phyloP scores from a whole-genome alignment of 192 early-diverging fungal genomes.

The Physocladia obscura region DNA sequence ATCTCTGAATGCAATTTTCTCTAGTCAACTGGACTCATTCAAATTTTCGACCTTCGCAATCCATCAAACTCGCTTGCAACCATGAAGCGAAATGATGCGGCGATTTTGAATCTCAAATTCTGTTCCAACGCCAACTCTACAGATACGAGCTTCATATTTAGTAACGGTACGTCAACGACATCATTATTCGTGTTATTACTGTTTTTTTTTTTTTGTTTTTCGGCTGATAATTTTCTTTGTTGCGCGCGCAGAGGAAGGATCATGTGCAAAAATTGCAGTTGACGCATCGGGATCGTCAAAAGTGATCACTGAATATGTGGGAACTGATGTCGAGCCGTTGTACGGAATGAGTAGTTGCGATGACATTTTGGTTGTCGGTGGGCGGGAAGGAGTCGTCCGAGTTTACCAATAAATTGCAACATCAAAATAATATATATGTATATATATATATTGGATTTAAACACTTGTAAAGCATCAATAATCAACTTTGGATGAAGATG shows the following conservation, averaged over 20 bases:
- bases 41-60: conserved; percentile 14
- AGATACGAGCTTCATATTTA: background rate
- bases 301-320: conserved; percentile 16
- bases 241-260: conserved; percentile 5
- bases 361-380: background rate
- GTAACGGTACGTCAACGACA: background rate
- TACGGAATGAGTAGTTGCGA: conserved; percentile 3
- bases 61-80: background rate
- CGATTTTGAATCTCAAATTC: conserved; percentile 12
- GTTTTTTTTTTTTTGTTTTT: background rate
- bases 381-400: conserved; percentile 15
- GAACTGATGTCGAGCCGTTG: conserved; percentile 23
- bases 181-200: background rate
- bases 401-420: too few relatives aligned
- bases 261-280: conserved; percentile 7
- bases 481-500: too few relatives aligned
- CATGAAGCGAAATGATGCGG: conserved; percentile 18
- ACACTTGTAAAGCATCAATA: too few relatives aligned
- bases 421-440: too few relatives aligned
- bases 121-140: background rate
- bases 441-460: too few relatives aligned
- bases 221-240: background rate
- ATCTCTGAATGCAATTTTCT: background rate
- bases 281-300: background rate
- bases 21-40: conserved; percentile 12